Evolutionary conservation across 2,329 filamentous ascomycete genomes (phyloP).

Genomic region (Thielaviopsis populi): DNA sequence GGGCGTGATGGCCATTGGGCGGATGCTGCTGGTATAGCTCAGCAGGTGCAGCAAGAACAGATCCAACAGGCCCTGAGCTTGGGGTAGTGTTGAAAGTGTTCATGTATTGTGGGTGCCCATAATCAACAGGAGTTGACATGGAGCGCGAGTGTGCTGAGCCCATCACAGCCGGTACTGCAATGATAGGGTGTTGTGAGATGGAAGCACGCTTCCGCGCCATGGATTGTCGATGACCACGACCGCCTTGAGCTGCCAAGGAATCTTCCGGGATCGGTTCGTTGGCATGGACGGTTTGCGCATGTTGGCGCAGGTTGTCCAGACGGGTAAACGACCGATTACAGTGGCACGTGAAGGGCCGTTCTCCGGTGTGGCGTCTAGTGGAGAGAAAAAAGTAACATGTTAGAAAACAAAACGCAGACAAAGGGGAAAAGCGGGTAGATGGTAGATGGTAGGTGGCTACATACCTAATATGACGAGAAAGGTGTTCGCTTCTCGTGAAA

Average conservation of each 20-base stretch:
- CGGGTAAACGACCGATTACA: slow-evolving; percentile 54
- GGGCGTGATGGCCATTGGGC: neutral
- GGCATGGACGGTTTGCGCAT: slow-evolving; percentile 93
- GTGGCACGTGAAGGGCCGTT: slow-evolving; percentile 92
- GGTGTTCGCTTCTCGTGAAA: slow-evolving; percentile 89
- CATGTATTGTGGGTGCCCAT: slow-evolving; percentile 4
- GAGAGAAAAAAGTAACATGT: neutral
- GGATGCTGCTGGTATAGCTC: slow-evolving; percentile 10
- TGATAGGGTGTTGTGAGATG: slow-evolving; percentile 41
- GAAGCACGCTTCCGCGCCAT: slow-evolving; percentile 39
- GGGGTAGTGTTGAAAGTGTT: slow-evolving; percentile 9
- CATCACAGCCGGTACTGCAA: slow-evolving; percentile 32
- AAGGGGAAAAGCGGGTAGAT: neutral
- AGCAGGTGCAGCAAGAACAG: neutral
- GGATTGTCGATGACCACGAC: slow-evolving; percentile 61
- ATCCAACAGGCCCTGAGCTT: slow-evolving; percentile 1
- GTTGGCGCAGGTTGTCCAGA: slow-evolving; percentile 51
- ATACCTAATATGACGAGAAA: slow-evolving; percentile 85
- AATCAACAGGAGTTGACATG: slow-evolving; percentile 14
- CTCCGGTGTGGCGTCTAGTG: slow-evolving; percentile 82
- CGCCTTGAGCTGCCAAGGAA: slow-evolving; percentile 72
- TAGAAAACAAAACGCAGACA: slow-evolving; percentile 3
- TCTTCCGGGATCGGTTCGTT: slow-evolving; percentile 94
- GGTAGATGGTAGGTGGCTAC: slow-evolving; percentile 1
- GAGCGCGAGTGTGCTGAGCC: slow-evolving; percentile 11